Evolutionary conservation across 2,329 filamentous ascomycete genomes (phyloP), one percentile per base, ranked within the genome.

Genomic region (Metarhizium album): DNA sequence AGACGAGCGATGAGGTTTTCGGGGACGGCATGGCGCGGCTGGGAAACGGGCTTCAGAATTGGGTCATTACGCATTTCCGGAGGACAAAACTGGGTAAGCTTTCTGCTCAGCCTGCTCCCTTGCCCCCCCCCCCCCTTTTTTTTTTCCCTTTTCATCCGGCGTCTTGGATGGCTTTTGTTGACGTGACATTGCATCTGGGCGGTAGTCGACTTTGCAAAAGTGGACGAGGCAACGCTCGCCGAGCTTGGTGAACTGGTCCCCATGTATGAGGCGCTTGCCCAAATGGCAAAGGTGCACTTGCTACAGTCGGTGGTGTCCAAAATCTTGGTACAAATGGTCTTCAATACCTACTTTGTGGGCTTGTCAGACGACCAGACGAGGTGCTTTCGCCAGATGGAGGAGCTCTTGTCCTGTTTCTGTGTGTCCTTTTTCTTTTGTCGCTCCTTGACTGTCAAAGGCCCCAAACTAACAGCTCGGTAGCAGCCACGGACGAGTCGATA

Each of bases 1-100:
- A 83, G 63, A 72, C 70, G 50, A 82, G 80, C 54, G 85, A 89
- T 59, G 81, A 84, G 63, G 79, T 81, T 11, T 78, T 88, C 60
- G 76, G 72, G 2, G 79, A 84, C 47, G 72, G 74, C 9, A 79
- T 86, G 71, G 71, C 74, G 47, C 73, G 76, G 52, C 63, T 88
- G 45, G 78, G 79, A 20, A 84, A 87, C 58, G 78, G 83, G 23
- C 66, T 87, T 57, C 83, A 87, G 67, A 87, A 88, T 58, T 89
- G 84, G 84, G 78, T 84, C 3, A 81, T 88, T 58, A 76, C 78
- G 24, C 79, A 85, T 61, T 88, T 85, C 56, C 74, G 84, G 48
- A 78, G 77, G 54, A 73, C 76, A 13, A 84, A 76, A 66, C 66
- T 84, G 45, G 69, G 75, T 77, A 62, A 58, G 71, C 64, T 11